phyloP scores from a whole-genome alignment of 148 eudicot genomes.

The Fagopyrum tataricum region DNA sequence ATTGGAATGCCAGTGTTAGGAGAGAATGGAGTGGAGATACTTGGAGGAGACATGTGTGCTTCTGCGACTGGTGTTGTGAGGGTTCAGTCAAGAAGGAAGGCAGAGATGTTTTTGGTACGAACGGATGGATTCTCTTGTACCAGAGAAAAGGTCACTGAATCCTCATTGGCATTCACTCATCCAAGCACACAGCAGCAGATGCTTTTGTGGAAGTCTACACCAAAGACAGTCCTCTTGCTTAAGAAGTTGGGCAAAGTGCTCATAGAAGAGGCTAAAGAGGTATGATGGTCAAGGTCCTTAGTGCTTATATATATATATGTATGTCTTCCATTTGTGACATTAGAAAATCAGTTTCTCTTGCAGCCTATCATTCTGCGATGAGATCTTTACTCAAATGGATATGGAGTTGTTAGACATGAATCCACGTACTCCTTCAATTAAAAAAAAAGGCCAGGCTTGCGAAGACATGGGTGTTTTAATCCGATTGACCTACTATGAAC shows the following conservation, averaged over 20 bases:
- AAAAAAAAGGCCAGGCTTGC: neutral
- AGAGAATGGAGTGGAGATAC: conserved; percentile 31
- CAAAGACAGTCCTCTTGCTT: conserved; percentile 80
- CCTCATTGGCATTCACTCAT: conserved; percentile 96
- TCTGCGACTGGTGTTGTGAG: conserved; percentile 96
- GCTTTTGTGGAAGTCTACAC: conserved; percentile 99
- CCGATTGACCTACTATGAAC: neutral
- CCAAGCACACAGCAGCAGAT: conserved; percentile 99
- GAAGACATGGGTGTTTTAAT: neutral
- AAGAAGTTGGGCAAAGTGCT: conserved; percentile 90
- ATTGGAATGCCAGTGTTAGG: conserved; percentile 25
- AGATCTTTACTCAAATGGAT: neutral
- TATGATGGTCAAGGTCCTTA: conserved; percentile 18
- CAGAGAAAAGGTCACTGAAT: conserved; percentile 93
- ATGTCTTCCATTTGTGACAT: neutral
- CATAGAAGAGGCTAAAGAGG: conserved; percentile 99
- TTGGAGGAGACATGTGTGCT: conserved; percentile 86
- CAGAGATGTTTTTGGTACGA: conserved; percentile 95
- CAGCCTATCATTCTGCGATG: neutral
- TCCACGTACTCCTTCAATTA: too few species aligned
- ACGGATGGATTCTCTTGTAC: conserved; percentile 96
- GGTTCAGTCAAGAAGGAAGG: conserved; percentile 91
- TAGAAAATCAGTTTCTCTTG: neutral
- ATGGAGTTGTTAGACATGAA: neutral
- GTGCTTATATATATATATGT: neutral